Base-by-base conservation (phyloP, 1,284 basidiomycete genomes). In the Ganoderma sinense region DNA sequence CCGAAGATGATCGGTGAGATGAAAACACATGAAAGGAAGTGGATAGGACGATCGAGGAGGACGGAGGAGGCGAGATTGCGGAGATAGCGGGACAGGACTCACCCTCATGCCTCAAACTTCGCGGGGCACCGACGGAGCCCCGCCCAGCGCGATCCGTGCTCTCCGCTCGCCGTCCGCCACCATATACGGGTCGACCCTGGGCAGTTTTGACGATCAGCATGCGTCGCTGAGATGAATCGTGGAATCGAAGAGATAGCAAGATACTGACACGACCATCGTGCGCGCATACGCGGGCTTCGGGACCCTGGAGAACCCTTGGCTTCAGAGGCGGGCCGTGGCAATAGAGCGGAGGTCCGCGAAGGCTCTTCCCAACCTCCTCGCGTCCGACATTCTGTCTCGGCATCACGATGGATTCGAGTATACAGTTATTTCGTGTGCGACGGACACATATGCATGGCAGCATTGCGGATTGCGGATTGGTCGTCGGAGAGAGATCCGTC, bases 311-410 rank as follows among this genome's bases (percentile, higher is more conserved):
- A 53, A 11, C 36, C 36, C 8, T 10, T 10, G 4, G 36, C 36
- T 53, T 75, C 70, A 75, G 62, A 76, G 62, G 65, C 74, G 73
- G 61, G 74, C 71, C 4, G 74, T 67, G 76, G 76, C 66, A 33
- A 67, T 75, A 73, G 73, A 70, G 72, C 72, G 76, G 75, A 69
- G 18, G 16, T 64, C 58, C 48, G 51, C 61, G 14, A 40, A 29
- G 59, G 20, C 59, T 53, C 29, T 36, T 40, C 53, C 26, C 61
- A 59, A 23, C 26, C 53, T 55, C 53, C 39, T 23, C 29, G 66
- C 53, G 39, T 58, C 48, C 23, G 61, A 33, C 53, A 67, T 40
- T 58, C 62, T 62, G 51, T 31, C 39, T 39, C 20, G 33, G 20
- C 33, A n/a, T 10, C 10, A 33, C 7, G 36, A 18, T 39, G 23